Evolutionary conservation across 164 flowering plant species (phyloP).

Genomic region (Sedum album): DNA sequence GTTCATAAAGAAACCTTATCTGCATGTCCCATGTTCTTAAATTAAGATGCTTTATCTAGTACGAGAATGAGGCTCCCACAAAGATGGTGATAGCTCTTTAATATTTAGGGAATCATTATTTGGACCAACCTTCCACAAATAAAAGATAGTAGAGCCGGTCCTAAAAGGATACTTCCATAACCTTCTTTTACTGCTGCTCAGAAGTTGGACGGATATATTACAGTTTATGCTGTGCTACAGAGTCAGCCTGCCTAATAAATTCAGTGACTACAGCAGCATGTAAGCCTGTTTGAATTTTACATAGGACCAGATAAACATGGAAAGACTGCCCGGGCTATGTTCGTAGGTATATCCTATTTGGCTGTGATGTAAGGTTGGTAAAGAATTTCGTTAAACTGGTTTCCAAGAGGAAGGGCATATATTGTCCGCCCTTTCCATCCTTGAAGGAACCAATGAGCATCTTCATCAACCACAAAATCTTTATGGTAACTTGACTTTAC

Average conservation of each 20-base stretch:
- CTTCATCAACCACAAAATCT: slow-evolving; percentile 66
- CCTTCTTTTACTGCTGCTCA: neutral
- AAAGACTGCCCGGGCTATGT: neutral
- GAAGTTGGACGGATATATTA: neutral
- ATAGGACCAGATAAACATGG: neutral
- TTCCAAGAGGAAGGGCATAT: slow-evolving; percentile 61
- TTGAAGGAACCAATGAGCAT: slow-evolving; percentile 60
- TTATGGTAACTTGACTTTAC: slow-evolving; percentile 44
- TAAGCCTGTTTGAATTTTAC: neutral
- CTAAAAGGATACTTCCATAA: neutral
- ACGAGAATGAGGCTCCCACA: slow-evolving; percentile 6
- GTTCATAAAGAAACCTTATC: neutral
- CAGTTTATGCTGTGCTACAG: neutral
- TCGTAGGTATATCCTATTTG: neutral
- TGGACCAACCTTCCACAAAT: neutral
- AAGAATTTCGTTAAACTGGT: slow-evolving; percentile 23
- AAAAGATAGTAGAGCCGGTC: neutral
- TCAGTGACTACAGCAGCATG: neutral
- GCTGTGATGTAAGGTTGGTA: neutral
- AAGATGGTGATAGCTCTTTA: neutral
- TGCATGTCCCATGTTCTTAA: neutral
- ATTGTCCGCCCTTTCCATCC: slow-evolving; percentile 83
- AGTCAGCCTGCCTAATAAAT: neutral
- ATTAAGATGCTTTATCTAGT: neutral
- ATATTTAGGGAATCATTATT: neutral